These are phyloP conservation scores for Colletotrichum sp. DNA, from an alignment of 2,329 filamentous ascomycete genomes.

Conservation along the genomic window DNA sequence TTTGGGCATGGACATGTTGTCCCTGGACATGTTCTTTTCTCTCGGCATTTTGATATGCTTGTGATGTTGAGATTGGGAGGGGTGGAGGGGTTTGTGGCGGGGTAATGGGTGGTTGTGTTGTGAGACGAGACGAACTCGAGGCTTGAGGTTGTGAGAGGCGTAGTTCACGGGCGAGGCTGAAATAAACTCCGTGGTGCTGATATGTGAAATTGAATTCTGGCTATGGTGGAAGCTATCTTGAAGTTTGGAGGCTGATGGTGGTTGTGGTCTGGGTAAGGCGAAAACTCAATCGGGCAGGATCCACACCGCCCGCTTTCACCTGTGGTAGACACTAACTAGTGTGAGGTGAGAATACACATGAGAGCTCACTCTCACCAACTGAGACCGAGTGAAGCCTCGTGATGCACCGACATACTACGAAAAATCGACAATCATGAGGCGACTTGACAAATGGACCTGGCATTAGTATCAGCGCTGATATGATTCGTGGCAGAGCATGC, in stretches of 20 bases:
- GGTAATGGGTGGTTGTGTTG: not conserved
- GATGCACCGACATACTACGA: not conserved
- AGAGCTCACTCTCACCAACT: not conserved
- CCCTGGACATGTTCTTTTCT: not conserved
- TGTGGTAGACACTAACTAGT: not conserved
- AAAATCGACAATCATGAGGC: not conserved
- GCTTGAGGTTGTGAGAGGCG: not conserved
- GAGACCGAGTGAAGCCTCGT: not conserved
- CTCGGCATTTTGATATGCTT: not conserved
- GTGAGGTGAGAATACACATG: not conserved
- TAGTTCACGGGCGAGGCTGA: not conserved
- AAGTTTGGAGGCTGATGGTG: not conserved
- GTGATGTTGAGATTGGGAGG: not conserved
- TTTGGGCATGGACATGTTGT: slow-evolving; percentile 4
- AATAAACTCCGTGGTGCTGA: not conserved
- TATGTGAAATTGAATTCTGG: not conserved
- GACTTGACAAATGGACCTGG: not conserved
- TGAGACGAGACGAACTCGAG: not conserved
- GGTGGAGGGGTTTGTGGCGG: not conserved
- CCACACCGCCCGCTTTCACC: slow-evolving; percentile 13
- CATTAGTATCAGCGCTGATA: not conserved
- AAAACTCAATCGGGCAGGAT: slow-evolving; percentile 19
- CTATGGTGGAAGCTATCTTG: not conserved
- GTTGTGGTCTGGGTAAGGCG: slow-evolving; percentile 6
- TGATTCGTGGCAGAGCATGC: not conserved